Base-by-base conservation (phyloP, 208 protist species). In the Trichomonas vaginalis region DNA sequence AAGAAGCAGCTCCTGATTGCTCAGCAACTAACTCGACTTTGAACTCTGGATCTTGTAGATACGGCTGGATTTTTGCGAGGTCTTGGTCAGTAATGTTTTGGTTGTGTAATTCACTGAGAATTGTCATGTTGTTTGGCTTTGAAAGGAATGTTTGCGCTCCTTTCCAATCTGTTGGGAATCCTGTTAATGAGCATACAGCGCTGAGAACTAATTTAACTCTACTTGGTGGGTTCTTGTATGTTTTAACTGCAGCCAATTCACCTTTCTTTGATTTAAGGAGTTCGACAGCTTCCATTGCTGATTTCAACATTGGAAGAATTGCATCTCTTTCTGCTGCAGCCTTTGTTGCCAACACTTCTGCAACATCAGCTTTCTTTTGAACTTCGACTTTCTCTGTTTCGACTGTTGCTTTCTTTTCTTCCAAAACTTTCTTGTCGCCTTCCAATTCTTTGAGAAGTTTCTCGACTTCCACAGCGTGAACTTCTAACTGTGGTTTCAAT, bases 141-240 rank as follows among this genome's bases (percentile, higher is more conserved):
- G 82, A 99, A 97, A 96, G 98, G 98, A 96, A 98, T 98, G 45
- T 99, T 96, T 92, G 99, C 96, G 21, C 46, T 17, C 35, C 37
- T 48, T 80, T 96, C 97, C 97, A 98, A 46, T 97, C 96, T 27
- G 96, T 49, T 95, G 97, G 97, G 40, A 97, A 96, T 70, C 98
- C 98, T 96, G 99, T 98, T 97, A 99, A 98, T 42, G 98, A 98
- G 97, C 98, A 99, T 95, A 99, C 98, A 32, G 98, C 98, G 96
- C 99, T 98, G 96, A 99, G 98, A 95, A 98, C 98, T 96, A 98
- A 98, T 37, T 98, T 97, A 96, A 99, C 99, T n/a, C 98, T 97
- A 35, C 97, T 97, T 47, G 98, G 98, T 49, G 99, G 98, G 95
- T 98, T 98, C 14, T 97, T 97, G 96, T 99, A 99, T 90, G 97